Base-by-base conservation (phyloP, 345 rosid genomes). In the Acer campestre region DNA sequence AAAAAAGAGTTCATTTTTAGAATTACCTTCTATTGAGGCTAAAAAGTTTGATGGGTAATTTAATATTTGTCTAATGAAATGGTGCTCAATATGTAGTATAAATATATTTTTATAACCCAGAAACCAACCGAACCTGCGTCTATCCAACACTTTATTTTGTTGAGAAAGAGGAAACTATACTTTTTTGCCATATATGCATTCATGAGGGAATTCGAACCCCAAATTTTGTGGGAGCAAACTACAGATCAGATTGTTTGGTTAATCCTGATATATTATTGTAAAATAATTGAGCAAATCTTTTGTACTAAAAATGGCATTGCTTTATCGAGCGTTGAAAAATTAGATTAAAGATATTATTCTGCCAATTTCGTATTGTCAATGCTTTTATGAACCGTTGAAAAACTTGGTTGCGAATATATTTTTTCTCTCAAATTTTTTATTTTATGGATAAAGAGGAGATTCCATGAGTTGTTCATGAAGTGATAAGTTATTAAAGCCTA, bases 41-140 rank as follows among this genome's bases (percentile, higher is more conserved):
- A 70, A 35, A 46, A 78, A 71, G 76, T 23, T 63, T 49, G 66
- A 48, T 27, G n/a, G 35, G 64, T 29, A 64, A 71, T 3, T 44
- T 27, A 10, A 77, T 23, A 27, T 18, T 59, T 20, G 18, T 29
- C 5, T 35, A 23, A 48, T 11, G 23, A 53, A 63, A 70, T 49
- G 55, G 22, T 16, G 70, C 38, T 4, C 38, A 35, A 35, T 35
- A 35, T 35, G 6, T 35, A 35, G 38, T 35, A 35, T 35, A 35
- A 3, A 35, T 35, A 35, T 35, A 25, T 35, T 35, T 35, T 35
- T 35, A 35, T 35, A 35, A 35, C 38, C 38, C 38, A 31, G 38
- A 31, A 31, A 31, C 38, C 38, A 35, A 35, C 38, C 38, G 38
- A 4, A 35, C 38, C 38, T 4, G 38, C 38, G 4, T 35, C 38